Conservation (phyloP, 1,139 yeast genomes). For the Yamadazyma mexicana region DNA sequence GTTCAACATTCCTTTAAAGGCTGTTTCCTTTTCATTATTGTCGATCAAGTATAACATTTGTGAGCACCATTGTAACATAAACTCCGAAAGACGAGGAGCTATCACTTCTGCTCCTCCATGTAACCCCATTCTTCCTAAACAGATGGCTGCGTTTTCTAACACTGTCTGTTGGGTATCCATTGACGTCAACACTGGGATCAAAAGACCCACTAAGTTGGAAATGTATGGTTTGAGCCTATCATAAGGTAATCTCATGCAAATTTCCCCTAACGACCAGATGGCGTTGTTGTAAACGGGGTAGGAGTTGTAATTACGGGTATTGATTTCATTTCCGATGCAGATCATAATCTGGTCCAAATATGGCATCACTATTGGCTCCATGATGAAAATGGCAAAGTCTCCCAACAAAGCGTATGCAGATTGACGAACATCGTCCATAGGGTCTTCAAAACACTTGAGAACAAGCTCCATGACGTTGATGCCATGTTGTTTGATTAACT, state of each 20-base stretch:
- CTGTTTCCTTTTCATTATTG: slow-evolving; percentile 78
- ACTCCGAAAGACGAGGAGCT: slow-evolving; percentile 56
- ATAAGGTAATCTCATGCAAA: slow-evolving; percentile 58
- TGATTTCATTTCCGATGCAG: slow-evolving; percentile 67
- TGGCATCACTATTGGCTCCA: slow-evolving; percentile 56
- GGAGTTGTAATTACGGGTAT: slow-evolving; percentile 49
- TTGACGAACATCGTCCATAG: slow-evolving; percentile 84
- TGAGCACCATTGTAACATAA: slow-evolving; percentile 65
- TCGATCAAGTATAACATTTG: slow-evolving; percentile 65
- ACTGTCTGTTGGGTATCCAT: slow-evolving; percentile 63
- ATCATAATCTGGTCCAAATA: slow-evolving; percentile 58
- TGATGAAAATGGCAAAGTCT: slow-evolving; percentile 71
- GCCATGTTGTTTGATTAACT: slow-evolving; percentile 46
- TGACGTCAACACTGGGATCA: slow-evolving; percentile 65
- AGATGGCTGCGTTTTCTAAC: slow-evolving; percentile 86
- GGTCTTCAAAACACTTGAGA: slow-evolving; percentile 72
- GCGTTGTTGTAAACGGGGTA: slow-evolving; percentile 82
- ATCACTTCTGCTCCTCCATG: slow-evolving; percentile 56
- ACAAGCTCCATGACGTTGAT: slow-evolving; percentile 62
- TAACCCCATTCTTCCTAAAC: slow-evolving; percentile 86
- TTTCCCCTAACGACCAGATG: slow-evolving; percentile 91
- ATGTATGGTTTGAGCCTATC: slow-evolving; percentile 61
- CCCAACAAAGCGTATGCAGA: slow-evolving; percentile 89
- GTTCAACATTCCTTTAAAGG: slow-evolving; percentile 74
- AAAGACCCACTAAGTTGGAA: slow-evolving; percentile 53